Evolutionary conservation across 495 filamentous ascomycete species (phyloP), one percentile per base, ranked within the genome.

Genomic region (Aspergillus olivimuriae): DNA sequence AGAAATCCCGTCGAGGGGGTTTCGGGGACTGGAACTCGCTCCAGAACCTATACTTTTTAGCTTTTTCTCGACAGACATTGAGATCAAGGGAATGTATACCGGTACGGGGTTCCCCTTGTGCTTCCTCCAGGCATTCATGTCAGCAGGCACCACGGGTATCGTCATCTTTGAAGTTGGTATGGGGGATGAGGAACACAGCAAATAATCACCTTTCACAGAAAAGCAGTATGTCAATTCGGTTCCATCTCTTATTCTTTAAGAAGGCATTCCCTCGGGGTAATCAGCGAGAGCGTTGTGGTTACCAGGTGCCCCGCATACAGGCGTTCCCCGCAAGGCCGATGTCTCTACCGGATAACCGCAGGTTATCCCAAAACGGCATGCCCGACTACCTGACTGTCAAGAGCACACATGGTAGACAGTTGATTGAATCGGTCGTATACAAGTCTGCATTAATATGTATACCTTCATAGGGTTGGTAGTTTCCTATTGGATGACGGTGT

Each of bases 71-170:
- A n/a, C 0, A 6, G 5, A 2, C 11, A 1, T 23, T 4, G 6
- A 7, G 18, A 30, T 28, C 2, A 2, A 14, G 14, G 4, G 22
- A 11, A 2, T 8, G 39, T 34, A 30, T 37, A 55, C 52, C 9
- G 52, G 52, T 8, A 30, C 23, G 1, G 23, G 37, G 4, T 55
- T 52, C 2, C 52, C 52, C 28, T 55, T 55, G 34, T 55, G 52
- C 48, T 55, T 55, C 15, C 52, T 47, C 52, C 52, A 55, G 19
- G 52, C 52, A 43, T 52, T 41, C 52, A 55, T 55, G 1, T 38
- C 48, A 9, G 41, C 17, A 4, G 52, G 52, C 12, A 40, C 23
- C 21, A 19, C 5, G 4, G 32, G 14, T 8, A 16, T 5, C 14
- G 15, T 34, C 15, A n/a, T 34, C 4, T 34, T 36, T 5, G 34